Evolutionary conservation across 1,139 yeast species (phyloP), one percentile per base, ranked within the genome.

Genomic region (Waltiozyma sp.): DNA sequence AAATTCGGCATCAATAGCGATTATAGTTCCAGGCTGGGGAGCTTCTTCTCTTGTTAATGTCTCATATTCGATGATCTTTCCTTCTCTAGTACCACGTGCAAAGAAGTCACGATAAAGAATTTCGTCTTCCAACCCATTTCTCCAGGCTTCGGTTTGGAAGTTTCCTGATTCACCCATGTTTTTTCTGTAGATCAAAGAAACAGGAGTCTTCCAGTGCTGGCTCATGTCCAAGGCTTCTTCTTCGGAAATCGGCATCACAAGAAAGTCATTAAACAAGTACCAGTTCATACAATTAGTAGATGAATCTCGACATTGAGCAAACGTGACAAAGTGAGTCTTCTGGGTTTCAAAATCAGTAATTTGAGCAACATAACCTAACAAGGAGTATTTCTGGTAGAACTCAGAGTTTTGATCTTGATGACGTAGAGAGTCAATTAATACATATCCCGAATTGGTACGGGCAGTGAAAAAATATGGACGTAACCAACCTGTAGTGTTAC

Each of bases 1-100:
- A 68, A 93, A 93, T 61, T 93, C 99, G 0, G 99, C 97, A 67
- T 93, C 99, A 45, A 93, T 82, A 0, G 98, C 98, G 16, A 89
- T 80, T 37, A 88, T 61, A 1, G 86, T 69, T 0, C 96, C 96
- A 0, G 80, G 73, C 23, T 57, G 55, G 2, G 96, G 94, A 0
- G 87, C 85, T 54, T 84, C 91, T 39, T 72, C 70, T 19, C 64
- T 62, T 0, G 88, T 77, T 43, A 87, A 64, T 16, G 84, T 66
- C 52, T 75, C 72, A 58, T 83, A 86, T 49, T 85, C 88, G 43
- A 73, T 69, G 42, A 67, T 68, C 48, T 73, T 70, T 1, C 70
- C 73, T 43, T 77, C 77, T 49, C 91, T 67, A 14, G 77, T 74
- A 1, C 82, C 80, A n/a, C 75, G 73, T 0, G 88, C 81, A 62